Percentiles rank a stretch among this genome's conserved stretches.
These are phyloP conservation scores for Microsporum audouinii DNA, from an alignment of 2,329 filamentous ascomycete species.

Conservation along the genomic window DNA sequence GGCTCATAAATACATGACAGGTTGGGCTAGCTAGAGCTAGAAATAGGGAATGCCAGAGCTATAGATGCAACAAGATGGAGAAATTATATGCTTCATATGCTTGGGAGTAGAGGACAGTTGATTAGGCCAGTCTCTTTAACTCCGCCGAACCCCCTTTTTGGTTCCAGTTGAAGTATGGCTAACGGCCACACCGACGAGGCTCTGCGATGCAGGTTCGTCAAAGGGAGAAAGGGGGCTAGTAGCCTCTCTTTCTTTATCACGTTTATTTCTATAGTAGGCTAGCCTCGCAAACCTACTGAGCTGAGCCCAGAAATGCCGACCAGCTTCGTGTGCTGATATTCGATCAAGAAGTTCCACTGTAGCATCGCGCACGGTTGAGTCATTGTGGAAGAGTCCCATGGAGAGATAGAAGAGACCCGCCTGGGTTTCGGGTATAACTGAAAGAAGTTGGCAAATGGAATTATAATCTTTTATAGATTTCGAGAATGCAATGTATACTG, in stretches of 20 bases:
- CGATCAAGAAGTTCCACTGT: slow-evolving; percentile 72
- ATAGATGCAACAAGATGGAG: background rate
- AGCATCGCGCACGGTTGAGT: slow-evolving; percentile 62
- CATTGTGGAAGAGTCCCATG: slow-evolving; percentile 83
- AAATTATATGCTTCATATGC: background rate
- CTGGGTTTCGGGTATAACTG: slow-evolving; percentile 72
- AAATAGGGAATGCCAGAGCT: background rate
- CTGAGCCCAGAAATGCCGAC: slow-evolving; percentile 81
- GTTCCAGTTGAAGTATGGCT: slow-evolving; percentile 2
- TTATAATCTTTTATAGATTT: slow-evolving; percentile 68
- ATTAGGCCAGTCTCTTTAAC: background rate
- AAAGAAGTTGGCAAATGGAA: slow-evolving; percentile 73
- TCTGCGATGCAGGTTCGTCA: slow-evolving; percentile 21
- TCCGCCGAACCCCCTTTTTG: background rate
- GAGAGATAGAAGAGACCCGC: slow-evolving; percentile 84
- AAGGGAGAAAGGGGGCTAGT: slow-evolving; percentile 17
- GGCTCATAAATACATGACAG: background rate
- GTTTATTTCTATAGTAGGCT: slow-evolving; percentile 67
- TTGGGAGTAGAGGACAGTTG: background rate
- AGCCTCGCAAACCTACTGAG: slow-evolving; percentile 81
- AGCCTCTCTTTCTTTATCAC: slow-evolving; percentile 40
- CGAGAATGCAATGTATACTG: slow-evolving; percentile 73
- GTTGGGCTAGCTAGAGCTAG: background rate
- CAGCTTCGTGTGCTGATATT: slow-evolving; percentile 76
- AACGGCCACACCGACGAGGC: slow-evolving; percentile 25